phyloP scores from a whole-genome alignment of 116 monocot species.

The Papilionanthe hybrid region DNA sequence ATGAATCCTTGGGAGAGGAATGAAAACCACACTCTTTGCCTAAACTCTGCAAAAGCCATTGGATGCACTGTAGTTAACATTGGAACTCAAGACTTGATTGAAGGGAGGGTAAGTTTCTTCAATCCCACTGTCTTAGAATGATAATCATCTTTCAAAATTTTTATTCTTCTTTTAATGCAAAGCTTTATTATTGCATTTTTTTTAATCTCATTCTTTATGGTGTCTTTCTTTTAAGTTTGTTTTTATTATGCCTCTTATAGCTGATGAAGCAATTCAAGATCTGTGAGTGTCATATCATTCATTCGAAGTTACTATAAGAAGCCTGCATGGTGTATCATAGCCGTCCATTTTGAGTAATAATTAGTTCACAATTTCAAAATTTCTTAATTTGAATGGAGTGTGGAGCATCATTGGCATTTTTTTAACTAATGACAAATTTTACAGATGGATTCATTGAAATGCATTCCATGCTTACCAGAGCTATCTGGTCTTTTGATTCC shows the following conservation, averaged over 20 bases:
- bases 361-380: not conserved
- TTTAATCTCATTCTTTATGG: not conserved
- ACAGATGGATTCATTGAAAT: too few species aligned
- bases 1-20: slow-evolving; percentile 98
- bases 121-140: not conserved
- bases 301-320: not conserved
- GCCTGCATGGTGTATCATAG: not conserved
- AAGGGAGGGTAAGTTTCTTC: slow-evolving; percentile 70
- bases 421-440: not conserved
- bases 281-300: not conserved
- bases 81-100: slow-evolving; percentile 89
- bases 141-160: not conserved
- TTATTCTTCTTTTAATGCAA: not conserved
- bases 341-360: not conserved
- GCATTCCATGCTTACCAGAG: too few species aligned
- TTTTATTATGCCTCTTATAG: not conserved
- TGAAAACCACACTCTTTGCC: slow-evolving; percentile 94
- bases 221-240: not conserved
- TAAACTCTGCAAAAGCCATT: slow-evolving; percentile 97
- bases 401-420: not conserved
- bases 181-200: not conserved
- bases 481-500: not conserved
- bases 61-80: slow-evolving; percentile 98
- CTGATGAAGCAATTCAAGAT: not conserved
- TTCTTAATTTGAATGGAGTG: not conserved